phyloP scores from a whole-genome alignment of 169 alveolate genomes.

The Plasmodium yoelii region DNA sequence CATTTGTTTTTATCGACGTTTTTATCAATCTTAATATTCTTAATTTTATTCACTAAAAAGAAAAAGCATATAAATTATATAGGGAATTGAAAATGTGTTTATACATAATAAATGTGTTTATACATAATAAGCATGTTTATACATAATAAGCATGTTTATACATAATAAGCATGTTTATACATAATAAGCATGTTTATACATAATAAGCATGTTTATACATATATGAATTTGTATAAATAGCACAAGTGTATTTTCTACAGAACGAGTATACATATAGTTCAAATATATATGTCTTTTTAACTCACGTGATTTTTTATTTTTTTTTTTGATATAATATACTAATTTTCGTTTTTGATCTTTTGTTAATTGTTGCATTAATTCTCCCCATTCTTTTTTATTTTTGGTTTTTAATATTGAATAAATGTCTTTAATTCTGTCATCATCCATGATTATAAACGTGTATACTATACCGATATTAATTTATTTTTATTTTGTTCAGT shows the following conservation, averaged over 20 bases:
- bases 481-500: not conserved
- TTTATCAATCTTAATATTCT: slow-evolving; percentile 69
- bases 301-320: slow-evolving; percentile 73
- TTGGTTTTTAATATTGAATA: slow-evolving; percentile 59
- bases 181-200: not conserved
- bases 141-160: not conserved
- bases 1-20: slow-evolving; percentile 28
- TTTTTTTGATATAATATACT: slow-evolving; percentile 62
- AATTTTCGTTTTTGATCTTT: slow-evolving; percentile 67
- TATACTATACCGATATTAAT: not conserved
- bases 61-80: not conserved
- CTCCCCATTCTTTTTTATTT: slow-evolving; percentile 74
- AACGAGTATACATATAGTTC: too few relatives aligned
- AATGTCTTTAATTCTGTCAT: slow-evolving; percentile 60
- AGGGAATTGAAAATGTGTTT: not conserved
- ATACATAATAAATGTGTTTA: not conserved
- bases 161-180: not conserved
- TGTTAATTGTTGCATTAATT: slow-evolving; percentile 67
- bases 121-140: too few relatives aligned
- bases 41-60: slow-evolving; percentile 54
- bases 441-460: slow-evolving; percentile 46
- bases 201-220: not conserved
- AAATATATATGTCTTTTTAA: slow-evolving; percentile 5
- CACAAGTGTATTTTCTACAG: not conserved
- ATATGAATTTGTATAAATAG: not conserved